phyloP scores from a whole-genome alignment of 2,329 filamentous ascomycete genomes.

The Cladosporium cucumerinum region DNA sequence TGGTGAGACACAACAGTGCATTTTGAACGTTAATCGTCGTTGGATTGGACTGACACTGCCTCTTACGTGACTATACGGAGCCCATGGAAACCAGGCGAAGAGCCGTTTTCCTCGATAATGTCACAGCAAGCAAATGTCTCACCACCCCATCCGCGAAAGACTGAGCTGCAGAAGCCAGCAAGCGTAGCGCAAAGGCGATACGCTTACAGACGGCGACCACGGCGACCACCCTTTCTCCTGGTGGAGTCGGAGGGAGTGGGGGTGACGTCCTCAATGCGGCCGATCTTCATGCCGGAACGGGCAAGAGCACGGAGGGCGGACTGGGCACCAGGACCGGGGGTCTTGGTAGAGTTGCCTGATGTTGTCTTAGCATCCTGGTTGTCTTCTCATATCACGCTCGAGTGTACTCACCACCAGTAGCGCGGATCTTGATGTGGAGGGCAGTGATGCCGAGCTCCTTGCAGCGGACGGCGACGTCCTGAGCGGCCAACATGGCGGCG shows the following conservation, averaged over 20 bases:
- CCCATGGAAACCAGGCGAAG: conserved; percentile 36
- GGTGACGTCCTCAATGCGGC: conserved; percentile 98
- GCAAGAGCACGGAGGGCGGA: conserved; percentile 97
- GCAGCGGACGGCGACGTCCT: conserved; percentile 84
- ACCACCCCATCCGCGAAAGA: conserved; percentile 20
- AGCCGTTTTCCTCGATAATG: conserved; percentile 40
- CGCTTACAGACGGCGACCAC: conserved; percentile 95
- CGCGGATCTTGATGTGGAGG: conserved; percentile 99
- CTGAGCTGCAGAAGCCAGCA: conserved; percentile 16
- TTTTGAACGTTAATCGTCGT: conserved; percentile 16
- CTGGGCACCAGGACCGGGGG: conserved; percentile 97
- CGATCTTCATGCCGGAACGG: conserved; percentile 99
- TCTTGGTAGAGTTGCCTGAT: conserved; percentile 97
- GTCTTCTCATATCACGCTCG: background rate
- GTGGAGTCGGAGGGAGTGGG: conserved; percentile 99
- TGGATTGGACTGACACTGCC: conserved; percentile 14
- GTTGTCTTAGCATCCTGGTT: conserved; percentile 13
- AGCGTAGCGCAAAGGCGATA: conserved; percentile 20
- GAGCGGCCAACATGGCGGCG: conserved; percentile 99
- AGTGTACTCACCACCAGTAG: conserved; percentile 77
- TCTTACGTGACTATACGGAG: conserved; percentile 25
- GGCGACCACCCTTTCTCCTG: conserved; percentile 99
- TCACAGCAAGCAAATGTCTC: conserved; percentile 33
- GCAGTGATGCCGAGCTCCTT: conserved; percentile 85
- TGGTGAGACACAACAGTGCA: conserved; percentile 1